Evolutionary conservation across 2,329 filamentous ascomycete genomes (phyloP).

Genomic region (Microcyclospora pomicola): DNA sequence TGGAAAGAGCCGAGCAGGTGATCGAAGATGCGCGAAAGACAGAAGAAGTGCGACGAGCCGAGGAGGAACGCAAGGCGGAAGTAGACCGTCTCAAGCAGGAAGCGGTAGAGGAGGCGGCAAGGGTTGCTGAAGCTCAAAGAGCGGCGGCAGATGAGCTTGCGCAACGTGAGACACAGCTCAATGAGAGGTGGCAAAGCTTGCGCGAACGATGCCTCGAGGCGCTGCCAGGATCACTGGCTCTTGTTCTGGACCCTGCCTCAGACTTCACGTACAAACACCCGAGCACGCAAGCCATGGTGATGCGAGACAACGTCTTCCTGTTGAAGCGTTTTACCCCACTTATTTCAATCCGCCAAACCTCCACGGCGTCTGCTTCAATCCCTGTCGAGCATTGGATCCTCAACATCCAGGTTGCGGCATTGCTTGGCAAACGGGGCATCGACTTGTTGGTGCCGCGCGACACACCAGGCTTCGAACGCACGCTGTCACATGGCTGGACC

Average conservation of each 20-base stretch:
- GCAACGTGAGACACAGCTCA: conserved; percentile 4
- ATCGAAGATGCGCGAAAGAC: conserved; percentile 7
- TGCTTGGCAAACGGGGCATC: conserved; percentile 16
- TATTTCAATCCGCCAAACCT: conserved; percentile 8
- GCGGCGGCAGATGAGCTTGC: conserved; percentile 13
- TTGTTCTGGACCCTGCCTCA: conserved; percentile 10
- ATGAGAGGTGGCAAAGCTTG: conserved; percentile 9
- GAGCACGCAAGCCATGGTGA: conserved; percentile 1
- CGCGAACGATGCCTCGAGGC: conserved; percentile 10
- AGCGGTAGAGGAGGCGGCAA: conserved; percentile 6
- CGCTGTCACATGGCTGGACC: conserved; percentile 1
- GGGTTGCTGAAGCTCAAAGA: conserved; percentile 13
- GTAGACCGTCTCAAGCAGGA: conserved; percentile 8
- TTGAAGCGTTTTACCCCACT: conserved; percentile 14
- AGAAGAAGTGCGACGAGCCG: conserved; percentile 5
- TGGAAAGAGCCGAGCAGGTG: conserved; percentile 4
- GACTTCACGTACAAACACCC: conserved; percentile 6
- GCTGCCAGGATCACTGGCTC: conserved; percentile 11
- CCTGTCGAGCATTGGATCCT: conserved; percentile 12
- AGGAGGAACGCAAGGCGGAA: conserved; percentile 7
- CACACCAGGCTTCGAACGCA: conserved; percentile 10
- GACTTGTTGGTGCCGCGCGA: conserved; percentile 15
- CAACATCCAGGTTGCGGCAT: conserved; percentile 19
- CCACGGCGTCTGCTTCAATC: background rate
- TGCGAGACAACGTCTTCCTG: conserved; percentile 2